Base-by-base conservation (phyloP, 139 green algal species). In the Edaphochlamys debaryana region DNA sequence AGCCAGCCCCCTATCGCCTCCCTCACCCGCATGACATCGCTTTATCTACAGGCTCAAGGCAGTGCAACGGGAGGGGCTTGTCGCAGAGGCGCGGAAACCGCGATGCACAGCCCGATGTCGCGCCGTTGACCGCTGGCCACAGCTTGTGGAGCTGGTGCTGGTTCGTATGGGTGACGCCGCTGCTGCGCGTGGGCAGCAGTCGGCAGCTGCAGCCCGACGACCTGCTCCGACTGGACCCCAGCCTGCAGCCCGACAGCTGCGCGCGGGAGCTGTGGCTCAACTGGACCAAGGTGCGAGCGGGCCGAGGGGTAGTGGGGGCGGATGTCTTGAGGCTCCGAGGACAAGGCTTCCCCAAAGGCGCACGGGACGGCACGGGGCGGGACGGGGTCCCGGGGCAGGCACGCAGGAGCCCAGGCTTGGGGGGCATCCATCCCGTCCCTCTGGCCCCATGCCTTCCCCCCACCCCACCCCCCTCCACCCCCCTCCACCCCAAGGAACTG, bases 101-200 rank as follows among this genome's bases (percentile, higher is more conserved):
- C n/a, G n/a, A n/a, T n/a, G n/a, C n/a, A n/a, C n/a, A n/a, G n/a
- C n/a, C n/a, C n/a, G n/a, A n/a, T n/a, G n/a, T n/a, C n/a, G n/a
- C n/a, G n/a, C n/a, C 66, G 36, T 36, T n/a, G 13, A 50, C 69
- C 6, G 41, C 15, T 27, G 52, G 66, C 15, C 66, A 84, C 27
- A 36, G 66, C 36, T 0, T 2, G 3, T 69, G 66, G 48, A 34
- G 9, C 19, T 9, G 66, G 22, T 56, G 27, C 27, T 82, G 66
- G 56, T 93, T 95, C 52, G 25, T 58, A 64, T 96, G 92, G 92
- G 85, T 93, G 0, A 81, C 80, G 8, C 89, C 90, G 4, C 73
- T 96, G 0, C 84, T 94, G 56, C 30, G 34, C 0, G 71, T 19
- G 0, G 91, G 88, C 41, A 71, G 72, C 7, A 63, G 69, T 23